phyloP scores from a whole-genome alignment of 495 filamentous ascomycete species.

The Aspergillus coremiiformis region DNA sequence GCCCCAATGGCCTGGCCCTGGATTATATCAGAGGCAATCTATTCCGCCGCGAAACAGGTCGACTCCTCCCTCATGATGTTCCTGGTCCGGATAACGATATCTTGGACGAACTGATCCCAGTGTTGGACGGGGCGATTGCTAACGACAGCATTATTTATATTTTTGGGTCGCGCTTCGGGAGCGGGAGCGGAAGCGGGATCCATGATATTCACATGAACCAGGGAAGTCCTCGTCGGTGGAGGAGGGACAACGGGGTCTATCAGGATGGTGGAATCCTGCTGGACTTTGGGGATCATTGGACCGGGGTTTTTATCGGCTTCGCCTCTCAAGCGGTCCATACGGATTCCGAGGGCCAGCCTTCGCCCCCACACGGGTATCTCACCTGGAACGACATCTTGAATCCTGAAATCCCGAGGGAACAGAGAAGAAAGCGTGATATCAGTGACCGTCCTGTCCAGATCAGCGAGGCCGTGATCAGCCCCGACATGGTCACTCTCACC shows the following conservation, averaged over 20 bases:
- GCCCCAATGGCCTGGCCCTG: conserved; percentile 5
- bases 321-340: neutral
- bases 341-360: neutral
- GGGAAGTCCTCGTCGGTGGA: conserved; percentile 19
- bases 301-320: neutral
- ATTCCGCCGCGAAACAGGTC: conserved; percentile 17
- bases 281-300: conserved; percentile 12
- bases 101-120: conserved; percentile 24
- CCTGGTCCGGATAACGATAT: conserved; percentile 20
- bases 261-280: conserved; percentile 31
- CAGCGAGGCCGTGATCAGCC: neutral
- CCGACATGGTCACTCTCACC: conserved; percentile 8
- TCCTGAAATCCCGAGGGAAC: neutral
- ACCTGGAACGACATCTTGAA: neutral
- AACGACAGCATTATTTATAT: conserved; percentile 21
- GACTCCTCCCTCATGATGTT: conserved; percentile 20
- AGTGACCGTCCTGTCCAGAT: neutral
- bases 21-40: conserved; percentile 26
- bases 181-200: conserved; percentile 19
- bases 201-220: conserved; percentile 37
- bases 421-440: neutral
- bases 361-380: neutral
- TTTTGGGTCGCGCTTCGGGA: conserved; percentile 18
- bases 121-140: conserved; percentile 18
- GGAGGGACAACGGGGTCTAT: conserved; percentile 22